A percentile compares a stretch with the other conserved stretches of the same genome.
phyloP scores from a whole-genome alignment of 345 rosid genomes.

The Pseudoturritis turrita region DNA sequence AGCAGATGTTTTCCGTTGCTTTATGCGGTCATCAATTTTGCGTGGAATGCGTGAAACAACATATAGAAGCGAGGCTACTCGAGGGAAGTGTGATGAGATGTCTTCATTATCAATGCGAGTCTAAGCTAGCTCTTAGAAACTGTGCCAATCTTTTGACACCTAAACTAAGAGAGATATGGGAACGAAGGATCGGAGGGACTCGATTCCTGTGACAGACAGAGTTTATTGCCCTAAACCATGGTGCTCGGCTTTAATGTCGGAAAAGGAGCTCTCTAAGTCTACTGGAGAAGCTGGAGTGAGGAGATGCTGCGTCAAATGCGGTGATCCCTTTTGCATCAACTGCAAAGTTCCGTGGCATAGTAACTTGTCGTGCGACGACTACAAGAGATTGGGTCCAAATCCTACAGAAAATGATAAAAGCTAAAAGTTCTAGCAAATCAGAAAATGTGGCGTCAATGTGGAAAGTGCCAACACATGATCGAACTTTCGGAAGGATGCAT shows the following conservation, averaged over 20 bases:
- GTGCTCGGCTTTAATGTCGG: conserved; percentile 11
- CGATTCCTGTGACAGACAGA: conserved; percentile 40
- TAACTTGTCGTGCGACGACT: conserved; percentile 38
- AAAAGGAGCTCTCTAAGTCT: conserved; percentile 21
- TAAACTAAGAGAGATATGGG: conserved; percentile 40
- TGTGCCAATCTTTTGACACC: conserved; percentile 52
- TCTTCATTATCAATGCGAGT: conserved; percentile 52
- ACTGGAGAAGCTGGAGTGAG: conserved; percentile 31
- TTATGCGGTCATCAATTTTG: conserved; percentile 58
- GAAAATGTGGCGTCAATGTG: neutral
- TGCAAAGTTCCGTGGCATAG: conserved; percentile 17
- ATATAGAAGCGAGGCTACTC: conserved; percentile 48
- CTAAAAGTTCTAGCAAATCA: neutral
- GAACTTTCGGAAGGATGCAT: neutral
- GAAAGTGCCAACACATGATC: neutral
- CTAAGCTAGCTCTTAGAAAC: conserved; percentile 36
- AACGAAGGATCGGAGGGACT: conserved; percentile 46
- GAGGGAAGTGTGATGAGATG: conserved; percentile 44
- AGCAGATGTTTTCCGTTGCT: conserved; percentile 46
- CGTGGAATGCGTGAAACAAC: conserved; percentile 54
- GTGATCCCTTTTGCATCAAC: neutral
- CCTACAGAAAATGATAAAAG: conserved; percentile 30
- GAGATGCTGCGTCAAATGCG: neutral
- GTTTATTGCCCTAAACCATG: neutral
- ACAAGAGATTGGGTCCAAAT: conserved; percentile 33